Percentiles rank a stretch among this genome's conserved stretches.
These are phyloP conservation scores for Zelopaecilomyces penicillatus DNA, from an alignment of 2,329 filamentous ascomycete species.

Conservation along the genomic window DNA sequence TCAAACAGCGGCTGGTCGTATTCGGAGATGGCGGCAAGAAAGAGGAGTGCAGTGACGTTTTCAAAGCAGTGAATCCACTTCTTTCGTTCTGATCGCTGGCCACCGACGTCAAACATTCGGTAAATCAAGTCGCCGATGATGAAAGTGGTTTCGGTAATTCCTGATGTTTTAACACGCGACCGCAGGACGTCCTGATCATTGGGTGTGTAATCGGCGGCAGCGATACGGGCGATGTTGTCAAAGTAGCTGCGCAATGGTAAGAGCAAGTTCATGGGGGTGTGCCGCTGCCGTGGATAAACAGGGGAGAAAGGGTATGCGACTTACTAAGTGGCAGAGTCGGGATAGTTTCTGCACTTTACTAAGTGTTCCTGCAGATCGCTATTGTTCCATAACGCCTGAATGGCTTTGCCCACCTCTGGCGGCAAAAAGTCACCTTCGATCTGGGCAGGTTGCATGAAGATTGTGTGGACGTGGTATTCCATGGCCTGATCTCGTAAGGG, in stretches of 20 bases:
- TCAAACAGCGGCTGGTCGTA: conserved; percentile 95
- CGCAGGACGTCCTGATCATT: conserved; percentile 92
- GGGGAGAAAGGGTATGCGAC: conserved; percentile 25
- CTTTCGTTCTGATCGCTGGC: conserved; percentile 91
- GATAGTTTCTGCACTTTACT: conserved; percentile 90
- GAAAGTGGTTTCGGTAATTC: conserved; percentile 94
- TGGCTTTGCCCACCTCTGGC: conserved; percentile 88
- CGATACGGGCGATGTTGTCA: conserved; percentile 86
- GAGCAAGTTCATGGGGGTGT: not conserved
- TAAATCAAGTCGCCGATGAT: conserved; percentile 92
- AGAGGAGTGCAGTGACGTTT: conserved; percentile 93
- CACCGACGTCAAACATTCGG: conserved; percentile 96
- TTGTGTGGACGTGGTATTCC: conserved; percentile 96
- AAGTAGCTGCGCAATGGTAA: conserved; percentile 65
- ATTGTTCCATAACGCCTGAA: conserved; percentile 88
- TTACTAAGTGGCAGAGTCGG: conserved; percentile 93
- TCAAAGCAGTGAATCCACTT: conserved; percentile 99
- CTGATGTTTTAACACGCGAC: conserved; percentile 94
- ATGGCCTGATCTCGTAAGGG: conserved; percentile 85
- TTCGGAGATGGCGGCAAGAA: conserved; percentile 93
- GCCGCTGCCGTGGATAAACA: not conserved
- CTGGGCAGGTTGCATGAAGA: conserved; percentile 96
- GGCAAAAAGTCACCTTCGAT: conserved; percentile 91
- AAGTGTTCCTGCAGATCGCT: conserved; percentile 90
- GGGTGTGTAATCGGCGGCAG: conserved; percentile 84